Base-by-base conservation (phyloP, 192 early-diverging fungal genomes). In the Gorgonomyces haynaldii region DNA sequence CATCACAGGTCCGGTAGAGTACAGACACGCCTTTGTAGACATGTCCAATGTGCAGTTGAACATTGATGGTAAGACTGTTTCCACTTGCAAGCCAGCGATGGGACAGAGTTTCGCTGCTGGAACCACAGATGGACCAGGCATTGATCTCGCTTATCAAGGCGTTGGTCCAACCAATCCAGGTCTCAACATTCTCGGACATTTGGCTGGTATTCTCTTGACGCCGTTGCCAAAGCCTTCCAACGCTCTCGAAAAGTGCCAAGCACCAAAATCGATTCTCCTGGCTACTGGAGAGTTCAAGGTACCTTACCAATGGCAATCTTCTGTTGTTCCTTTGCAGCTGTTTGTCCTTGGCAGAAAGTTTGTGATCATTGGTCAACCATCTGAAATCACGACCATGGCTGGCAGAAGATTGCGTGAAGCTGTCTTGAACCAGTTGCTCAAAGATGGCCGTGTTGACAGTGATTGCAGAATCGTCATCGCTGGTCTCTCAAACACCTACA, bases 361-460 rank as follows among this genome's bases (percentile, higher is more conserved):
- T 1, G 72, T 66, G 39, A 66, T 81, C 10, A 53, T 74, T 32
- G 74, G 66, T 4, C 50, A 64, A 5, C 42, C 42, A 44, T 7
- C 52, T 26, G 79, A 81, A 48, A 72, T 81, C 30, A 71, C 79
- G 19, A 81, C 78, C 28, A 81, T 81, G 79, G 54, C 60, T 28
- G 79, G 79, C 5, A 22, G 79, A 38, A 37, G 79, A 4, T 43
- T 72, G 15, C 54, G 66, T 20, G 38, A 54, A 1, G 48, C 50
- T 10, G 40, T 78, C 1, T 29, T 57, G n/a, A 29, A 34, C 12
- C 43, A 56, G 13, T 32, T 81, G 5, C 42, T 65, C 5, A 50
- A 54, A 26, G 58, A 72, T 34, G 56, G 36, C 12, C 39, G 52
- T 2, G 50, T 69, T 25, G 69, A 72, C 38, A 30, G 24, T 6